Conservation (phyloP, 108 stramenopile genomes). For the Thalassiosira profunda region DNA sequence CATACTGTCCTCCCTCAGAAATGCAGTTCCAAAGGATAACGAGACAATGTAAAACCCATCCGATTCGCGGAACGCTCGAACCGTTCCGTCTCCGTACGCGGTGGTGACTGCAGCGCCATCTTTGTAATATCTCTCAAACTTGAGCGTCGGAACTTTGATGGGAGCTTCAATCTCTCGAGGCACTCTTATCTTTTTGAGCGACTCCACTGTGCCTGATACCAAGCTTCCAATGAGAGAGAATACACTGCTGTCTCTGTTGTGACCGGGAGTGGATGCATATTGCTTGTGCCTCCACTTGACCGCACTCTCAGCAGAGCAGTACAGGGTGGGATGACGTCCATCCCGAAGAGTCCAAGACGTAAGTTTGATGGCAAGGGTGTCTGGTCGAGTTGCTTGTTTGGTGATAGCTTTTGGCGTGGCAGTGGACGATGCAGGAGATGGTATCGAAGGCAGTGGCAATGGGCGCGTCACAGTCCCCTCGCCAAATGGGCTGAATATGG, state of each 20-base stretch:
- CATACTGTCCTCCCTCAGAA: slow-evolving; percentile 66
- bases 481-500: slow-evolving; percentile 78
- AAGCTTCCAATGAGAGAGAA: slow-evolving; percentile 74
- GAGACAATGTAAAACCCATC: slow-evolving; percentile 86
- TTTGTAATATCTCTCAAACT: slow-evolving; percentile 78
- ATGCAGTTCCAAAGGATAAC: slow-evolving; percentile 59
- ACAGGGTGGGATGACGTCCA: slow-evolving; percentile 70
- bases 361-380: slow-evolving; percentile 67
- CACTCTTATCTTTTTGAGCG: slow-evolving; percentile 48
- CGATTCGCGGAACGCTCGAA: slow-evolving; percentile 60
- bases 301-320: slow-evolving; percentile 76
- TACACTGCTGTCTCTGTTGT: slow-evolving; percentile 50
- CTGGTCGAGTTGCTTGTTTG: too few species aligned
- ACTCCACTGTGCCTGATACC: slow-evolving; percentile 56
- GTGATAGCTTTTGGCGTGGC: slow-evolving; percentile 1
- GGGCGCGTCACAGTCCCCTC: slow-evolving; percentile 65
- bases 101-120: slow-evolving; percentile 87
- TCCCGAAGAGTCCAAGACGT: slow-evolving; percentile 81
- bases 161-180: slow-evolving; percentile 49
- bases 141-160: slow-evolving; percentile 22
- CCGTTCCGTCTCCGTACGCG: slow-evolving; percentile 78
- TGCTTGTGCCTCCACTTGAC: slow-evolving; percentile 72
- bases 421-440: neutral
- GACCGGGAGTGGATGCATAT: slow-evolving; percentile 8
- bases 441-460: slow-evolving; percentile 10